Conservation (phyloP, 2,329 filamentous ascomycete species). For the Xylaria sp. region DNA sequence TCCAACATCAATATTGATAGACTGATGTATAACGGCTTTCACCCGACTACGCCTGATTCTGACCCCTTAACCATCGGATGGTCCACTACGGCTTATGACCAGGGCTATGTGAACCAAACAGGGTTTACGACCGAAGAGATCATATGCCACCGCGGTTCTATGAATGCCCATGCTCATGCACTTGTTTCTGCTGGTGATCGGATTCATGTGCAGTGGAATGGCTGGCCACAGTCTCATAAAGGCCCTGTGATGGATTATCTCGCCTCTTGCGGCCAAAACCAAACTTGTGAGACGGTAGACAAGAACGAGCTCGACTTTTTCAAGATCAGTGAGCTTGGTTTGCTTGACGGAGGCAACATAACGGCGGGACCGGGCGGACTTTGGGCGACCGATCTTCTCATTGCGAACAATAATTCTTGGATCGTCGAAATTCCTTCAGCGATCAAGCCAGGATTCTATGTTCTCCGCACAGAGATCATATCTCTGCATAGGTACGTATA, state of each 20-base stretch:
- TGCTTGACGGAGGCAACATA: conserved; percentile 35
- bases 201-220: conserved; percentile 48
- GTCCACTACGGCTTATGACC: conserved; percentile 43
- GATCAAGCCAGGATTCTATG: conserved; percentile 55
- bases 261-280: conserved; percentile 41
- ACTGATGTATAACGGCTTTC: conserved; percentile 37
- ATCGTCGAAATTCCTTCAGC: conserved; percentile 52
- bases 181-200: conserved; percentile 44
- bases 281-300: conserved; percentile 44
- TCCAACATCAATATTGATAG: conserved; percentile 38
- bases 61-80: conserved; percentile 36
- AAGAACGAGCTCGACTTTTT: conserved; percentile 45
- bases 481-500: conserved; percentile 57
- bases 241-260: conserved; percentile 49
- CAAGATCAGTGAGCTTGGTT: conserved; percentile 44
- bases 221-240: conserved; percentile 47
- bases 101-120: conserved; percentile 50
- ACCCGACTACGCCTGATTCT: conserved; percentile 28
- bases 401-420: conserved; percentile 57
- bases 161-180: conserved; percentile 42
- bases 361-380: conserved; percentile 37
- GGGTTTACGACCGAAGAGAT: conserved; percentile 45
- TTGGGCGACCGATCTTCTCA: conserved; percentile 50
- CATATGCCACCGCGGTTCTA: conserved; percentile 46
- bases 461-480: conserved; percentile 59